Base-by-base conservation (phyloP, 768 basidiomycete genomes). In the Hirschioporus abietinus region DNA sequence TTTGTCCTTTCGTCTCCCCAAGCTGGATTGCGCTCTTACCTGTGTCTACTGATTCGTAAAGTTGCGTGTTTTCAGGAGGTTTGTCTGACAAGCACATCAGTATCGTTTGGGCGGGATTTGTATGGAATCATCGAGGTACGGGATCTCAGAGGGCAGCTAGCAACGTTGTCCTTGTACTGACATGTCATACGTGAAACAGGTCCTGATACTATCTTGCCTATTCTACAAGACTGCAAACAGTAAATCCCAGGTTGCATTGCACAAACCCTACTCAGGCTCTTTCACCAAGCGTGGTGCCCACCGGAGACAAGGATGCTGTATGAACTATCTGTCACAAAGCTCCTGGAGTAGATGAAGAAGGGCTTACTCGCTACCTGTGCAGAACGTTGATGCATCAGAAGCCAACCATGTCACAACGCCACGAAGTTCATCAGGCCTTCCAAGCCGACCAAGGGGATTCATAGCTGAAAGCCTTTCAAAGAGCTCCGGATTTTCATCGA, bases 271-370 rank as follows among this genome's bases (percentile, higher is more conserved):
- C 20, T 12, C 42, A 52, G 15, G 23, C 15, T 18, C 60, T 3
- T 72, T 80, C 74, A 88, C 87, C 87, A 88, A 10, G 86, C 78
- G 71, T 86, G 85, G 68, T 88, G 86, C 27, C 87, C 87, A 27
- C 87, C 87, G 70, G 78, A 83, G 60, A 88, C 86, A 30, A 88
- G 71, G 67, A 88, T 87, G 70, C 86, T 88, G 65, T 64, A 8
- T 52, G 62, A 58, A 66, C 42, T 66, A 52, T 52, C 67, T 52
- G 35, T 30, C 12, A 26, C 34, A 64, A 64, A 30, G 42, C 35
- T 52, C 20, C 6, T 26, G n/a, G n/a, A 61, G 52, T 10, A n/a
- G 17, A 57, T 23, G 61, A 67, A 15, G 12, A 52, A 35, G 26
- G 24, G 67, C 69, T 70, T 52, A 71, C 71, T 72, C 71, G 71